phyloP scores from a whole-genome alignment of 257 asterid genomes.

The Fraxinus anomala region DNA sequence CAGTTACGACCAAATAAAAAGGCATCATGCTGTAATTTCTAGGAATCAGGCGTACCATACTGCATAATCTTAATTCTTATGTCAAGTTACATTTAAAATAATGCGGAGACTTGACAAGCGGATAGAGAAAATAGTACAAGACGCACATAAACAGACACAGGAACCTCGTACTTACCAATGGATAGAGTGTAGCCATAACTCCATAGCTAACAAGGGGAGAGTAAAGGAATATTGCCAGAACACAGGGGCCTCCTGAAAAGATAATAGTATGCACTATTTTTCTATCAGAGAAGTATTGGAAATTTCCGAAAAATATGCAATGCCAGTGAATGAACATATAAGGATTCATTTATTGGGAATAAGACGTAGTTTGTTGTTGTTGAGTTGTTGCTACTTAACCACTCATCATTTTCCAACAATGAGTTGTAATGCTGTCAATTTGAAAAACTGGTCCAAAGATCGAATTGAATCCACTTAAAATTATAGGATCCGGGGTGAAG shows the following conservation, averaged over 20 bases:
- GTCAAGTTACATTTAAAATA: not conserved
- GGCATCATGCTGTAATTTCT: not conserved
- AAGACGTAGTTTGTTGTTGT: not conserved
- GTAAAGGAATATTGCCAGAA: conserved; percentile 65
- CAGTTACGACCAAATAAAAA: conserved; percentile 10
- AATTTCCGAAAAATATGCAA: not conserved
- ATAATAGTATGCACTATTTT: conserved; percentile 1
- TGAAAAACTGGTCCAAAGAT: conserved; percentile 10
- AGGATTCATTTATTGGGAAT: not conserved
- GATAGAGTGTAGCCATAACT: conserved; percentile 85
- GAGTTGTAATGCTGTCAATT: not conserved
- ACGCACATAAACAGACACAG: conserved; percentile 5
- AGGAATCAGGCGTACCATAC: not conserved
- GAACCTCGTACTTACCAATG: conserved; percentile 56
- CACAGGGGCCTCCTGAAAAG: conserved; percentile 84
- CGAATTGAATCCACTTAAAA: conserved; percentile 3
- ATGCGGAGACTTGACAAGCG: too few species aligned
- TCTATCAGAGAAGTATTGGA: conserved; percentile 15
- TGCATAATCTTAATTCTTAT: not conserved
- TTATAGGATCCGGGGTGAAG: conserved; percentile 3
- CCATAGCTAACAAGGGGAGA: conserved; percentile 97
- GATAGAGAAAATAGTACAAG: not conserved
- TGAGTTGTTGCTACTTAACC: not conserved
- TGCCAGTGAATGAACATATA: not conserved
- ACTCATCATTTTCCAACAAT: conserved; percentile 1